Base-by-base conservation (phyloP, 1,139 yeast genomes). In the Geotrichum restrictum region DNA sequence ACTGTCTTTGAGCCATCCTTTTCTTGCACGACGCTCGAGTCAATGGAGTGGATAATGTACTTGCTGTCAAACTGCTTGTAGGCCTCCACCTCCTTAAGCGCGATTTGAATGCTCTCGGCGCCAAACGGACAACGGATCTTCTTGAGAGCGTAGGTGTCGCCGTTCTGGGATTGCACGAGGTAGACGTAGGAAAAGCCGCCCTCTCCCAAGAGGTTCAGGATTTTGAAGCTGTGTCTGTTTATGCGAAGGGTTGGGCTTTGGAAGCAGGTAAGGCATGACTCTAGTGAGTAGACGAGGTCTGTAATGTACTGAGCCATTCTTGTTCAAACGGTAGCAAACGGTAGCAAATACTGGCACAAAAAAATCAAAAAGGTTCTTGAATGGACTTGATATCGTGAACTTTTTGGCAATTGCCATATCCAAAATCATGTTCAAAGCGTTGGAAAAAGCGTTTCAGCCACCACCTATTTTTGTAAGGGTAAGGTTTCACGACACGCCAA, bases 141-240 rank as follows among this genome's bases (percentile, higher is more conserved):
- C 71, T 91, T 89, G 62, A 91, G 70, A 1, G 96, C 96, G 63
- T 80, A 86, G 22, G 72, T 65, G 29, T 81, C 75, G 49, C 77
- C 76, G 46, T 73, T 72, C 21, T 62, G 63, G 54, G 71, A 67
- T 60, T 77, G 75, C 7, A 88, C 96, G 36, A 88, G 73, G 64
- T 91, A 91, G n/a, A 88, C 95, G 62, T 85, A 88, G 1, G 95
- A 83, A 64, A 86, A 86, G 5, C 95, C 95, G 1, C 96, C 95
- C 51, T 89, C 97, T 8, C 96, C 96, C 5, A 91, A 71, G 21
- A 91, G 75, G 57, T 81, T 78, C 48, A 81, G 70, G n/a, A 91
- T 84, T 45, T 62, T 60, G 59, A 70, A 69, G 51, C 63, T 61
- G 37, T 68, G 66, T 34, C 69, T 59, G 58, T 71, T 70, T 42